Percentiles rank a stretch among this genome's conserved stretches.
Evolutionary conservation across 345 rosid species (phyloP).

Genomic region (Physaria fendleri): DNA sequence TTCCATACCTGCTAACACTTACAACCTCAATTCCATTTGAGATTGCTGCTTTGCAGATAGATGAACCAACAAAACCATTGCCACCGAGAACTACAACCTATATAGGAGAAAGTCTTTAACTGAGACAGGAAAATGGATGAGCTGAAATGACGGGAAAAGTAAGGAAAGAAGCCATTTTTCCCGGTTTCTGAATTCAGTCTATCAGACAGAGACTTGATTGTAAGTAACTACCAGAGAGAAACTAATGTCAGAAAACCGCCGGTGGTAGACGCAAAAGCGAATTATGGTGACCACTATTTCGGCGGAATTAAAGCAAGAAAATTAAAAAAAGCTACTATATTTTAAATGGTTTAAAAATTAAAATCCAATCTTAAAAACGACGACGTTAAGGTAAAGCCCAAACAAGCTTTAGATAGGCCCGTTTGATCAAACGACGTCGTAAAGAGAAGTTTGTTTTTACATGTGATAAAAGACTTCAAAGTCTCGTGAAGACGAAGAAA

Average conservation of each 20-base stretch:
- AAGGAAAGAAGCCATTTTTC: constrained; percentile 27
- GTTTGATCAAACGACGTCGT: neutral
- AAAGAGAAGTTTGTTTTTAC: neutral
- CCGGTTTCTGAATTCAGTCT: neutral
- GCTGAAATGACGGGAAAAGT: constrained; percentile 22
- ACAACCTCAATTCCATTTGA: constrained; percentile 72
- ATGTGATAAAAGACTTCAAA: neutral
- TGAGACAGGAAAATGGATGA: neutral
- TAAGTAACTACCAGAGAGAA: neutral
- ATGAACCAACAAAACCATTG: constrained; percentile 88
- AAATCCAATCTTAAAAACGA: neutral
- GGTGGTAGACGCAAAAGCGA: constrained; percentile 9
- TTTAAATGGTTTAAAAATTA: neutral
- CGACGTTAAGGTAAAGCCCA: neutral
- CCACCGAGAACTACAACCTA: constrained; percentile 95
- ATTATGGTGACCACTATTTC: constrained; percentile 4
- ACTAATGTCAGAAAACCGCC: constrained; percentile 18
- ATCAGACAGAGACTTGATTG: neutral
- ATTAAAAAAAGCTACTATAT: too few relatives aligned
- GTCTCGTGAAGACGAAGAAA: constrained; percentile 19
- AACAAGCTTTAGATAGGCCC: neutral
- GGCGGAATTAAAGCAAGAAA: constrained; percentile 9
- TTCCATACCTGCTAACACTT: constrained; percentile 77
- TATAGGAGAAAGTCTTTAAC: constrained; percentile 12
- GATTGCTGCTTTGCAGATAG: constrained; percentile 89